phyloP scores from a whole-genome alignment of 345 rosid species.

The Bruguiera sexangula region DNA sequence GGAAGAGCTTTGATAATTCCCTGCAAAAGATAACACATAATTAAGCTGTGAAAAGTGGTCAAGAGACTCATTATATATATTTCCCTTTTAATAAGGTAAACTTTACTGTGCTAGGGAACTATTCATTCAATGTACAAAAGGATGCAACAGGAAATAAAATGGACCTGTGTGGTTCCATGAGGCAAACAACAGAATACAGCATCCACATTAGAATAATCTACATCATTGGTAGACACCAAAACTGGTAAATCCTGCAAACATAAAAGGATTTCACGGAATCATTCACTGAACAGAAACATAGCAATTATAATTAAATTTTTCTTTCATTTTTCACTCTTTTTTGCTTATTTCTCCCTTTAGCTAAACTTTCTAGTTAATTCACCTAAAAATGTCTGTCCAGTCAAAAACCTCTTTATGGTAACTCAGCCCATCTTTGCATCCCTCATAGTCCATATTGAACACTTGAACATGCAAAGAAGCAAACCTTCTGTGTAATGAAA shows the following conservation, averaged over 20 bases:
- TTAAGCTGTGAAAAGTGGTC: background rate
- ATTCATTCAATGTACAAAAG: background rate
- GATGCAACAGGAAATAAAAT: conserved; percentile 11
- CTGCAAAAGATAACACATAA: conserved; percentile 29
- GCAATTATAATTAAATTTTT: background rate
- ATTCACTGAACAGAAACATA: background rate
- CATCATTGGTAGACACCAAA: conserved; percentile 73
- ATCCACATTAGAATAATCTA: conserved; percentile 73
- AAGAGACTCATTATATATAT: background rate
- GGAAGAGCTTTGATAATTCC: conserved; percentile 90
- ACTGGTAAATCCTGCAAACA: conserved; percentile 68
- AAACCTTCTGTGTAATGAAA: conserved; percentile 60
- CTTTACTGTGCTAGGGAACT: background rate
- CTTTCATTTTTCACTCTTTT: no score
- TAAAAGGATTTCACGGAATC: background rate
- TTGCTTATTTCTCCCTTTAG: background rate
- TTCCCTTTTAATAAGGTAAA: background rate
- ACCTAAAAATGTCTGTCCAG: background rate
- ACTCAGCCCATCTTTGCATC: background rate
- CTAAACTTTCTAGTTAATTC: background rate
- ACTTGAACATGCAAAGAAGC: conserved; percentile 1
- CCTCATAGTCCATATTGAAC: background rate
- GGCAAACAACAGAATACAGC: conserved; percentile 97
- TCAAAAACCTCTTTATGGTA: background rate
- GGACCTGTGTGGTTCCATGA: conserved; percentile 94